phyloP scores from a whole-genome alignment of 75 land plant genomes.

The Pinus tabuliformis region DNA sequence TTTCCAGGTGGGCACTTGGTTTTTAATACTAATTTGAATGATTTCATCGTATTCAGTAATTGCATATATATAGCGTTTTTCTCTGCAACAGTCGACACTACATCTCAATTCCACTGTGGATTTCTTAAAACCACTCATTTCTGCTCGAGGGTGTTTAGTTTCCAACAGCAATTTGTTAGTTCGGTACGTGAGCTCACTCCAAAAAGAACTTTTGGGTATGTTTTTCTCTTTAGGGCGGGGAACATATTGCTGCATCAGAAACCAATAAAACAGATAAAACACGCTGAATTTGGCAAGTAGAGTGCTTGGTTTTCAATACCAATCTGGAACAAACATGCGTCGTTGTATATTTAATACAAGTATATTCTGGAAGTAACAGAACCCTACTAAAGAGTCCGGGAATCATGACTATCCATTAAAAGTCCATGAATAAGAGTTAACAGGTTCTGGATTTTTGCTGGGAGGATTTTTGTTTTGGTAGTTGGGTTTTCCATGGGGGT shows the following conservation, averaged over 20 bases:
- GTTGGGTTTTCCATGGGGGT: constrained; percentile 1
- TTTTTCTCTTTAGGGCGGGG: no score
- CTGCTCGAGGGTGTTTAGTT: no score
- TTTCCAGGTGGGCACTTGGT: neutral
- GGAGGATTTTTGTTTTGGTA: neutral
- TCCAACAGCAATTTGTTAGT: no score
- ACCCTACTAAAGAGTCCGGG: neutral
- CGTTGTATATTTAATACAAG: neutral
- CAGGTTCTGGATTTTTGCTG: neutral
- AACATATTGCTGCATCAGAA: neutral
- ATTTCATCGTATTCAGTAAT: no score
- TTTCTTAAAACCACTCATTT: no score
- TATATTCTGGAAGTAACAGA: neutral
- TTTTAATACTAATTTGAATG: neutral
- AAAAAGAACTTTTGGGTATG: no score
- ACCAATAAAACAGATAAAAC: neutral
- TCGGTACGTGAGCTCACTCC: no score
- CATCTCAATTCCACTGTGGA: no score
- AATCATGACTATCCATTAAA: neutral
- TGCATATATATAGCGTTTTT: no score
- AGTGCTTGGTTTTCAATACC: neutral
- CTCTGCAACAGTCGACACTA: no score
- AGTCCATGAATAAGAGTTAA: neutral
- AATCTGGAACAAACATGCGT: neutral
- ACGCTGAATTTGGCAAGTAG: neutral